Base-by-base conservation (phyloP, 108 stramenopile genomes). In the Parietichytrium sp. region DNA sequence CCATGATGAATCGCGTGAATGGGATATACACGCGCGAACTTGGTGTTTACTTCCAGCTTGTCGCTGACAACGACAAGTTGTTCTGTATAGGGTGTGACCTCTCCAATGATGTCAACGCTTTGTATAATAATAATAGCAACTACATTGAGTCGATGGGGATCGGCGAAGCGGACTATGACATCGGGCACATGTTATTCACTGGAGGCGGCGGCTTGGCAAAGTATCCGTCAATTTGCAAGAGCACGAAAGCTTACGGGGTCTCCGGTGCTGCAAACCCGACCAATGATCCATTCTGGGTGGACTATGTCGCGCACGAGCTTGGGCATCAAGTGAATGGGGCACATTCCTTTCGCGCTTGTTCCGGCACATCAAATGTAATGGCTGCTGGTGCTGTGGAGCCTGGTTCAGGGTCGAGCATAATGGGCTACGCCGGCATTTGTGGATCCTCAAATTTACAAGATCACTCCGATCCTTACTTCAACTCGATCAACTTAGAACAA, bases 21-120 rank as follows among this genome's bases (percentile, higher is more conserved):
- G 61, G 61, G 23, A 72, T 72, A n/a, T 72, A 72, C 42, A 45
- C 61, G 33, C 61, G 61, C 20, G 61, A 72, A 20, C 61, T 72
- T 25, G 61, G 61, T 42, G 42, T 72, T n/a, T 72, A 72, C 61
- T 72, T 72, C 20, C 15, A 6, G 15, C 61, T 72, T 23, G 45
- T 72, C 20, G 61, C 36, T 25, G 38, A 42, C 10, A 20, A 10
- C 42, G 61, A 72, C 42, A 42, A 72, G 42, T 42, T 72, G 38
- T 45, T 72, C 13, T 72, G 61, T 45, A 72, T 31, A n/a, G 33
- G 10, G 10, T 23, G 6, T n/a, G 1, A 1, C 0, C 61, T 72
- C 16, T 42, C 61, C 42, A 72, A 72, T 42, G 61, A 72, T 42
- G 36, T 33, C 20, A 45, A 33, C 38, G n/a, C 61, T 6, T 42